These are phyloP conservation scores for Triangularia verruculosa DNA, from an alignment of 2,329 filamentous ascomycete species.

Conservation along the genomic window DNA sequence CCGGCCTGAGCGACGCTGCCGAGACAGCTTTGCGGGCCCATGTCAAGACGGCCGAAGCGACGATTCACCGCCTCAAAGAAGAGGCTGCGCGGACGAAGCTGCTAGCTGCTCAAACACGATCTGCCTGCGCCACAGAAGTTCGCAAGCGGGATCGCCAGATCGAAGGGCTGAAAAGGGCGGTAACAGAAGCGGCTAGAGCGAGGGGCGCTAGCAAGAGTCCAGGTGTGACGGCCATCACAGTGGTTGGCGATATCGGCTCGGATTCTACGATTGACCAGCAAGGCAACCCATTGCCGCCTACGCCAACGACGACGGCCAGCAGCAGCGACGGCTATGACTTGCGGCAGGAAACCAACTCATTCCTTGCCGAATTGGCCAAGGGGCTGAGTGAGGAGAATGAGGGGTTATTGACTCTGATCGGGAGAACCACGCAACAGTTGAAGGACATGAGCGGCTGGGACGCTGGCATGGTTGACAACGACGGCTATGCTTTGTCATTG, in stretches of 20 bases:
- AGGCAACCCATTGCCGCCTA: not conserved
- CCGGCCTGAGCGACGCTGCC: conserved; percentile 62
- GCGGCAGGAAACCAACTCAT: conserved; percentile 84
- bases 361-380: conserved; percentile 80
- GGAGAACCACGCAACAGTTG: conserved; percentile 68
- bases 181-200: conserved; percentile 66
- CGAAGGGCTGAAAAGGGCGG: conserved; percentile 81
- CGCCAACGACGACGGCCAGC: not conserved
- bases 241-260: conserved; percentile 48
- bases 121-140: conserved; percentile 85
- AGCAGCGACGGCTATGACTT: conserved; percentile 62
- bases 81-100: conserved; percentile 77
- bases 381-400: conserved; percentile 91
- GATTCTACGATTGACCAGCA: conserved; percentile 9
- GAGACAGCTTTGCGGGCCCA: conserved; percentile 68
- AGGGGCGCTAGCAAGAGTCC: conserved; percentile 55
- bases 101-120: conserved; percentile 76
- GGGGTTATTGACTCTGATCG: conserved; percentile 67
- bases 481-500: conserved; percentile 27
- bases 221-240: conserved; percentile 54
- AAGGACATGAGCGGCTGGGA: conserved; percentile 65
- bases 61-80: conserved; percentile 74
- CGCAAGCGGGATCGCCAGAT: conserved; percentile 88
- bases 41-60: conserved; percentile 69
- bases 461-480: conserved; percentile 22